Percentiles rank a stretch among this genome's conserved stretches.
Evolutionary conservation across 345 rosid genomes (phyloP).

Genomic region (Linum trigynum): DNA sequence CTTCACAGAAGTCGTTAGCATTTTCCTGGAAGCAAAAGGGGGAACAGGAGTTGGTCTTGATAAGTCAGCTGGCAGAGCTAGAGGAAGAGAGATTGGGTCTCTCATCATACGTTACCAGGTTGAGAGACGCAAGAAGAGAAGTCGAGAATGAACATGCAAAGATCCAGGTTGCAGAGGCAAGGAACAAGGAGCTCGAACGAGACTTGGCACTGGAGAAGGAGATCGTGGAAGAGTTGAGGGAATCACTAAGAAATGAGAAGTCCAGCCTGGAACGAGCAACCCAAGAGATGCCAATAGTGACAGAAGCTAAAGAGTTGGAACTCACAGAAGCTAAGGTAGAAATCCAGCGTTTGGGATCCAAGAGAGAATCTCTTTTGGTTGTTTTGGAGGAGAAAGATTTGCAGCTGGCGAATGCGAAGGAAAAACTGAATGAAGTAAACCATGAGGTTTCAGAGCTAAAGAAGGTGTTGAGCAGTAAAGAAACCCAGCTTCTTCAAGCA

Average conservation of each 20-base stretch:
- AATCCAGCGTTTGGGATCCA: conserved; percentile 64
- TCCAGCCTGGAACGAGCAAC: conserved; percentile 45
- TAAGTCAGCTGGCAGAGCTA: conserved; percentile 43
- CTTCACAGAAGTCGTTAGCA: conserved; percentile 60
- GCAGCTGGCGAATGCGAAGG: conserved; percentile 41
- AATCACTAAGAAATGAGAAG: conserved; percentile 47
- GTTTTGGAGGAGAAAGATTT: conserved; percentile 53
- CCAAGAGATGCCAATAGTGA: conserved; percentile 35
- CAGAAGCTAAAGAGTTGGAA: conserved; percentile 47
- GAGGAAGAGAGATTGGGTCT: conserved; percentile 58
- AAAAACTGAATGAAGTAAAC: conserved; percentile 49
- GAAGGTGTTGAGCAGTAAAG: conserved; percentile 46
- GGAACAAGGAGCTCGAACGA: conserved; percentile 50
- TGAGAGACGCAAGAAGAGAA: conserved; percentile 59
- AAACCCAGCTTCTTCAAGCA: conserved; percentile 50
- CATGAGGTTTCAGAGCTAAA: conserved; percentile 49
- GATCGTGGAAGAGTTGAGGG: conserved; percentile 37
- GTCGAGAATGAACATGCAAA: conserved; percentile 61
- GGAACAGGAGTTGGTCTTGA: conserved; percentile 45
- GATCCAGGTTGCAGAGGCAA: conserved; percentile 58
- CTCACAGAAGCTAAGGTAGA: conserved; percentile 79
- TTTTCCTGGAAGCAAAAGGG: conserved; percentile 51
- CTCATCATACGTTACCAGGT: conserved; percentile 43
- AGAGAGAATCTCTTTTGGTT: conserved; percentile 57
- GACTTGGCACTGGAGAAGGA: conserved; percentile 43